A percentile compares a stretch with the other conserved stretches of the same genome.
Evolutionary conservation across 108 stramenopile genomes (phyloP).

Genomic region (Skeletonema menzelii): DNA sequence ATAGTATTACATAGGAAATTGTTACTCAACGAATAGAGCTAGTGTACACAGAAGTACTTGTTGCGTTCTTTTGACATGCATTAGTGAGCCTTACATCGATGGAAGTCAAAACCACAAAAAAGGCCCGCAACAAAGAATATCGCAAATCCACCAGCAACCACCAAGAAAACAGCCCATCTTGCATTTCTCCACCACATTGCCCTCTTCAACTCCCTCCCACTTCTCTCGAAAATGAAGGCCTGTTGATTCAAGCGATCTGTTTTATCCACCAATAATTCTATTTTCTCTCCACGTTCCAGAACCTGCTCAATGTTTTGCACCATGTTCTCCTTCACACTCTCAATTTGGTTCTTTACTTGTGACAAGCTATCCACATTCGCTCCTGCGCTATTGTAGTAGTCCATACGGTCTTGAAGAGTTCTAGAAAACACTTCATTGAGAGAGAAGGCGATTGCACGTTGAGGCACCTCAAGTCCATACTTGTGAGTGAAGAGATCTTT

Average conservation of each 20-base stretch:
- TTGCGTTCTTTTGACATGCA: neutral
- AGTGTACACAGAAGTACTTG: neutral
- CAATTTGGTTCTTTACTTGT: conserved; percentile 88
- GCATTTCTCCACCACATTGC: conserved; percentile 91
- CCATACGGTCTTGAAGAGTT: conserved; percentile 83
- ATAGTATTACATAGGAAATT: neutral
- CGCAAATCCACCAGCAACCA: conserved; percentile 55
- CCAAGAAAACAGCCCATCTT: conserved; percentile 58
- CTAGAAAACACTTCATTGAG: conserved; percentile 91
- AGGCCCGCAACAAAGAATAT: conserved; percentile 64
- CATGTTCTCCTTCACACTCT: conserved; percentile 95
- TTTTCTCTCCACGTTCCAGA: conserved; percentile 96
- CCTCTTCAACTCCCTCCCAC: conserved; percentile 69
- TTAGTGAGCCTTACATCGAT: conserved; percentile 56
- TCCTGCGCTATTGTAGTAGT: conserved; percentile 87
- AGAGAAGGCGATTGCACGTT: conserved; percentile 91
- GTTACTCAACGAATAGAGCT: neutral
- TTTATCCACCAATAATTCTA: conserved; percentile 98
- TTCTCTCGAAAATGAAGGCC: conserved; percentile 93
- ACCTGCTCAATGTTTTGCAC: conserved; percentile 97
- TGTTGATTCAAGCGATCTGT: conserved; percentile 92
- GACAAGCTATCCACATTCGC: conserved; percentile 83
- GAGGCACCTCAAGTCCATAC: conserved; percentile 83
- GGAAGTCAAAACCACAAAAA: conserved; percentile 73
- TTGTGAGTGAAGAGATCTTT: conserved; percentile 74